phyloP scores from a whole-genome alignment of 768 basidiomycete genomes.

The Rossbeevera mucosa region DNA sequence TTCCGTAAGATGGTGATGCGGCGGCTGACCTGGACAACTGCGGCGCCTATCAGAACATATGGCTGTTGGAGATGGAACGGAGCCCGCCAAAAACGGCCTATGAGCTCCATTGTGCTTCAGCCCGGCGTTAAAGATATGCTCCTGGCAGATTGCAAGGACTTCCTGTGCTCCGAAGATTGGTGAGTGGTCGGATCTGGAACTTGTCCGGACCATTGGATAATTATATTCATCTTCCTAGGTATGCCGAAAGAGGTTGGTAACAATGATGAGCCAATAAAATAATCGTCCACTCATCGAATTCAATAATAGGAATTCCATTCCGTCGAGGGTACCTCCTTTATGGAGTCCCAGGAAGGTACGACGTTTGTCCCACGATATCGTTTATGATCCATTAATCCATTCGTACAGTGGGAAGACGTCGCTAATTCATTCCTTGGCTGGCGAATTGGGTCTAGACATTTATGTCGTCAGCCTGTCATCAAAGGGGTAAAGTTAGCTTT shows the following conservation, averaged over 20 bases:
- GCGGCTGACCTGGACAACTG: background rate
- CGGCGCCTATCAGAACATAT: slow-evolving; percentile 46
- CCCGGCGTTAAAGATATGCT: slow-evolving; percentile 91
- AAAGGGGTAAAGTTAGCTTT: slow-evolving; percentile 57
- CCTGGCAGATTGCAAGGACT: slow-evolving; percentile 80
- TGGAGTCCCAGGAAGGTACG: slow-evolving; percentile 80
- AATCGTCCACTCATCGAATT: slow-evolving; percentile 17
- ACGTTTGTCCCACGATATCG: background rate
- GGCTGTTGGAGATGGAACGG: slow-evolving; percentile 87
- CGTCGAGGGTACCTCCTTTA: slow-evolving; percentile 81
- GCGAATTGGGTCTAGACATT: slow-evolving; percentile 83
- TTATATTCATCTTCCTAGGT: slow-evolving; percentile 46
- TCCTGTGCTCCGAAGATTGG: slow-evolving; percentile 82
- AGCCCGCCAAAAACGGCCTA: slow-evolving; percentile 81
- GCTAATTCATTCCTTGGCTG: slow-evolving; percentile 78
- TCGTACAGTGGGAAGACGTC: slow-evolving; percentile 73
- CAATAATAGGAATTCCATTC: slow-evolving; percentile 70
- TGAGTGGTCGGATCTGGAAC: slow-evolving; percentile 36
- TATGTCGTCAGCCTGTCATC: slow-evolving; percentile 87
- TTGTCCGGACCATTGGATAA: slow-evolving; percentile 17
- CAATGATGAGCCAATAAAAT: slow-evolving; percentile 17
- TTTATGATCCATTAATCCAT: slow-evolving; percentile 11
- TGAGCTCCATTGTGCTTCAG: slow-evolving; percentile 90
- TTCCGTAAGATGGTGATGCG: slow-evolving; percentile 6
- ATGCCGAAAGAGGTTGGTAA: slow-evolving; percentile 77